phyloP scores from a whole-genome alignment of 768 basidiomycete genomes.

The Xerocomus potaroensis region DNA sequence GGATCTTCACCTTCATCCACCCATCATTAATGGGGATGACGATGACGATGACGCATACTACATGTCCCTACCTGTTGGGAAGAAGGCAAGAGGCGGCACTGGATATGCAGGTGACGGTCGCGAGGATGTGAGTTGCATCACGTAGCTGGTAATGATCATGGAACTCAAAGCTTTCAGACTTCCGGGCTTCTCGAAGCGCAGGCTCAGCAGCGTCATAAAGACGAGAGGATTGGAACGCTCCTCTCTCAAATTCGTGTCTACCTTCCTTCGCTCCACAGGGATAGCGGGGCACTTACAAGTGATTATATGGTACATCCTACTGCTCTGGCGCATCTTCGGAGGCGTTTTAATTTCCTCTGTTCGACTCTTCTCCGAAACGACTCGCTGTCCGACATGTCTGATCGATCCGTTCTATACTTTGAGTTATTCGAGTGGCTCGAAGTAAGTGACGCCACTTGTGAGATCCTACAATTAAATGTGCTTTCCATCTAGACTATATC shows the following conservation, averaged over 20 bases:
- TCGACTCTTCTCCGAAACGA: conserved; percentile 87
- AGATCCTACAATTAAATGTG: neutral
- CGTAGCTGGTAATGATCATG: neutral
- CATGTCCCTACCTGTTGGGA: conserved; percentile 41
- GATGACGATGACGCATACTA: conserved; percentile 54
- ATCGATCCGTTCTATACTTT: conserved; percentile 78
- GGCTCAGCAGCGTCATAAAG: conserved; percentile 66
- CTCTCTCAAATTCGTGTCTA: conserved; percentile 73
- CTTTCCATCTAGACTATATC: conserved; percentile 69
- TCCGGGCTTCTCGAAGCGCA: conserved; percentile 79
- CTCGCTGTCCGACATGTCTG: conserved; percentile 92
- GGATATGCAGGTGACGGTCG: conserved; percentile 82
- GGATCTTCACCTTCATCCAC: conserved; percentile 24
- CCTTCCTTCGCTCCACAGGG: conserved; percentile 75
- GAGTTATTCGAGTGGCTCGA: conserved; percentile 91
- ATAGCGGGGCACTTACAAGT: conserved; percentile 72
- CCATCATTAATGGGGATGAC: conserved; percentile 34
- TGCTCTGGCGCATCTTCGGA: conserved; percentile 83
- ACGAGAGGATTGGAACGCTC: conserved; percentile 66
- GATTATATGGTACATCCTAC: conserved; percentile 94
- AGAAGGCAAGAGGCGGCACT: conserved; percentile 72
- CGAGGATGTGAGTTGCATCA: conserved; percentile 69
- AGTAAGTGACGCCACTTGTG: conserved; percentile 40
- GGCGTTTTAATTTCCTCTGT: conserved; percentile 86
- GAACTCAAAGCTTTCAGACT: conserved; percentile 42